A percentile compares a stretch with the other conserved stretches of the same genome.
Conservation (phyloP, 2,329 filamentous ascomycete species). For the Talaromyces amestolkiae region DNA sequence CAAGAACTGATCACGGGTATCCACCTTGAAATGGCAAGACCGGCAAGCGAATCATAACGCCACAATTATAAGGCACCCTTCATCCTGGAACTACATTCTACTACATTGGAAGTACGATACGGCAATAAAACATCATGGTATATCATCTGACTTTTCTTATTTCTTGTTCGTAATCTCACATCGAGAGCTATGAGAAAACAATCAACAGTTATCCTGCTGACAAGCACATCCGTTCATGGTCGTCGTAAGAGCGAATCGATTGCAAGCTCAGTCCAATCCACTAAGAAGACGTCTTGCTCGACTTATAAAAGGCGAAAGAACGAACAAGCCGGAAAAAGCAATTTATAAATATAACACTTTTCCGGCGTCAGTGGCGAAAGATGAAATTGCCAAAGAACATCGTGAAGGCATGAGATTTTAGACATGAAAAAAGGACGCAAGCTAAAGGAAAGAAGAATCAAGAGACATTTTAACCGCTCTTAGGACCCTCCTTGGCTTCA, state of each 20-base stretch:
- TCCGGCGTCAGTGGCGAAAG: slow-evolving; percentile 8
- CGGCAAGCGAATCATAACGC: slow-evolving; percentile 15
- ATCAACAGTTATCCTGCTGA: slow-evolving; percentile 30
- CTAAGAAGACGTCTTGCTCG: slow-evolving; percentile 23
- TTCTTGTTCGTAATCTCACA: slow-evolving; percentile 19
- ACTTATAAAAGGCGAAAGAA: slow-evolving; percentile 10
- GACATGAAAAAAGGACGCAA: slow-evolving; percentile 15
- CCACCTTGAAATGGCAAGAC: slow-evolving; percentile 11
- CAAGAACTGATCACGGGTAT: not conserved
- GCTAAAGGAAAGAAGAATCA: not conserved
- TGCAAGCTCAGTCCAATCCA: slow-evolving; percentile 35
- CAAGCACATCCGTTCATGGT: slow-evolving; percentile 30
- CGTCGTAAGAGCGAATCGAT: slow-evolving; percentile 36
- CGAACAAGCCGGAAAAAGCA: slow-evolving; percentile 18
- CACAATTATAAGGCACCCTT: not conserved
- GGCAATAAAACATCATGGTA: not conserved
- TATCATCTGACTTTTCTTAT: slow-evolving; percentile 16
- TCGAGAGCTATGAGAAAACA: slow-evolving; percentile 13
- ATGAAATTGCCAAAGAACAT: slow-evolving; percentile 17
- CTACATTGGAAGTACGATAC: not conserved
- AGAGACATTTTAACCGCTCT: slow-evolving; percentile 17
- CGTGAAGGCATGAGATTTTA: slow-evolving; percentile 20
- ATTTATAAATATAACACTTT: slow-evolving; percentile 11
- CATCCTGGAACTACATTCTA: not conserved
- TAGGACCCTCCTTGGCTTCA: slow-evolving; percentile 89